phyloP scores from a whole-genome alignment of 2,329 filamentous ascomycete genomes.

The Trichoderma atrobrunneum region DNA sequence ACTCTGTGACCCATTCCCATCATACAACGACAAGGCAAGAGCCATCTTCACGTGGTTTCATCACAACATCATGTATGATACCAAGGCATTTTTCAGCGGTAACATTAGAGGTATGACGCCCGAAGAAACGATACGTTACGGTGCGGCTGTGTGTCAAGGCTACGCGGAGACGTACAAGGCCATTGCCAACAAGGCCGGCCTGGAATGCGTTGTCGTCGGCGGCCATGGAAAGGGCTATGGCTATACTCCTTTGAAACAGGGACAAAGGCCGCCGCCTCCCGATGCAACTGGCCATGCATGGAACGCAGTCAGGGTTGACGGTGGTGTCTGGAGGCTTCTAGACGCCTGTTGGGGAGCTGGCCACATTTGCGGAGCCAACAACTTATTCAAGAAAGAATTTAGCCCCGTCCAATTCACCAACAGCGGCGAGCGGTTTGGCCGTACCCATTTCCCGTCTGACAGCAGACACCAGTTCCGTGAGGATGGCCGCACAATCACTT shows the following conservation, averaged over 20 bases:
- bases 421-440: conserved; percentile 76
- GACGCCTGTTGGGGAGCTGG: conserved; percentile 95
- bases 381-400: conserved; percentile 67
- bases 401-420: conserved; percentile 58
- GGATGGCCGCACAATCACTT: conserved; percentile 65
- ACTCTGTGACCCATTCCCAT: conserved; percentile 76
- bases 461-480: conserved; percentile 67
- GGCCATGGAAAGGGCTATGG: conserved; percentile 89
- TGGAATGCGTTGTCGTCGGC: conserved; percentile 70
- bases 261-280: conserved; percentile 62
- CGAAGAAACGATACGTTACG: conserved; percentile 69
- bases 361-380: conserved; percentile 49
- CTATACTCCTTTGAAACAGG: conserved; percentile 59
- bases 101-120: conserved; percentile 66
- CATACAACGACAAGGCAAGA: conserved; percentile 83
- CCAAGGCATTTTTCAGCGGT: conserved; percentile 71
- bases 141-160: conserved; percentile 86
- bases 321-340: conserved; percentile 84
- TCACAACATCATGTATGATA: conserved; percentile 87
- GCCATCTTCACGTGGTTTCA: conserved; percentile 95
- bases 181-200: conserved; percentile 73
- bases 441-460: conserved; percentile 74
- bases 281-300: conserved; percentile 73
- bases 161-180: conserved; percentile 81
- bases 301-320: conserved; percentile 88